Evolutionary conservation across 2,329 filamentous ascomycete genomes (phyloP).

Genomic region (Aspergillus tubingensis): DNA sequence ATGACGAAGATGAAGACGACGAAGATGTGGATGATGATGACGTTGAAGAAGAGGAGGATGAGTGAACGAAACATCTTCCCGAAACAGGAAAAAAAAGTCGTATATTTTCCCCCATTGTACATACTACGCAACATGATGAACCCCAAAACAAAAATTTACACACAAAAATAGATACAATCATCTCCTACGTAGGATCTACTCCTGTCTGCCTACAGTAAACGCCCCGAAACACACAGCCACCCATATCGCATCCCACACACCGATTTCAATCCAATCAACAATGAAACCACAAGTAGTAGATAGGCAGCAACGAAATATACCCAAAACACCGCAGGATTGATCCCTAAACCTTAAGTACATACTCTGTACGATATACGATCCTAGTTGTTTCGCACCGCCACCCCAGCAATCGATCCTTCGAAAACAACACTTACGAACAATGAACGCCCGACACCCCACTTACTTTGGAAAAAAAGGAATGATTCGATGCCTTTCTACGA

Average conservation of each 20-base stretch:
- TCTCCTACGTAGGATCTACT: not conserved
- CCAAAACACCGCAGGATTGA: not conserved
- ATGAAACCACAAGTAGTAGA: no score
- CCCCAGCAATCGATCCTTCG: not conserved
- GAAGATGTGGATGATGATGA: conserved; percentile 18
- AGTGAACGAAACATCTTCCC: not conserved
- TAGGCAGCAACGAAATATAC: not conserved
- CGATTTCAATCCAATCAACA: no score
- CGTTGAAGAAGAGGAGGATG: conserved; percentile 11
- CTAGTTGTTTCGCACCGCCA: not conserved
- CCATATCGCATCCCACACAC: no score
- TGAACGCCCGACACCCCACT: no score
- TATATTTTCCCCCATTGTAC: not conserved
- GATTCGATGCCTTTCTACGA: no score
- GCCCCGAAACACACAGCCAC: not conserved
- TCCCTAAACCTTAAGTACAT: not conserved
- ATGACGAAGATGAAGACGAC: conserved; percentile 36
- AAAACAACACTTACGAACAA: no score
- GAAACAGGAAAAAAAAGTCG: not conserved
- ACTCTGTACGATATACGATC: no score
- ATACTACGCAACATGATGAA: conserved; percentile 3
- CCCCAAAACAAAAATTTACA: not conserved
- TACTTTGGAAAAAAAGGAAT: no score
- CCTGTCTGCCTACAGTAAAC: not conserved
- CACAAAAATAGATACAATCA: conserved; percentile 1